Base-by-base conservation (phyloP, 805 yeast genomes). In the Cyberlindnera saturnus region DNA sequence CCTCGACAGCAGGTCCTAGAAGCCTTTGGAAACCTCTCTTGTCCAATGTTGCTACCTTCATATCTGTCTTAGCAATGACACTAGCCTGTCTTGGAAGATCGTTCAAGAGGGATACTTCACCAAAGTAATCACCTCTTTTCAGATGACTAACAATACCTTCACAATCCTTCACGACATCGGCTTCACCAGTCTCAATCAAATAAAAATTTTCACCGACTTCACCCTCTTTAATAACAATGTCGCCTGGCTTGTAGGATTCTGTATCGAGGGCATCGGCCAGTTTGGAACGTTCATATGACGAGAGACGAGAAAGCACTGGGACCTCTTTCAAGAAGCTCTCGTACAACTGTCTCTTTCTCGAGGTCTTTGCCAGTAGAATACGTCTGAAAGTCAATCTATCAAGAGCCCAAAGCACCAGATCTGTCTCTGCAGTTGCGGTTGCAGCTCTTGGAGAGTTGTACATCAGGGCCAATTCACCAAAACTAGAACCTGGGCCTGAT, bases 361-460 rank as follows among this genome's bases (percentile, higher is more conserved):
- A 82, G 4, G 97, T 89, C 48, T 90, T 88, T 55, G 91, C 96
- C 58, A 90, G 72, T 47, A 93, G 73, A 49, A 93, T 93, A 63
- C 90, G 79, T 64, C 96, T 82, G 71, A 93, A 93, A 1, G 97
- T 90, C 57, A 83, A 70, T 59, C 99, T 79, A 66, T 93, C 99
- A 53, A 93, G 74, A 2, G 96, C 93, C 96, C 96, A 91, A 40
- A 91, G 71, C 29, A 79, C 78, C 56, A 83, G 74, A 47, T 84
- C 87, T 7, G 85, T 73, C 19, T 71, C 63, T 9, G 96, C 90
- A 23, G 74, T 56, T 1, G 86, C 97, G 1, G 98, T 88, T 9
- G 98, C 98, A 7, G 98, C 98, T 66, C 99, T 81, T 48, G 97
- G 97, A 16, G 96, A 81, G 64, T 93, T 91, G 70, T 93, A 91